Conservation (phyloP, 169 alveolate species). For the Toxoplasma gondii region DNA sequence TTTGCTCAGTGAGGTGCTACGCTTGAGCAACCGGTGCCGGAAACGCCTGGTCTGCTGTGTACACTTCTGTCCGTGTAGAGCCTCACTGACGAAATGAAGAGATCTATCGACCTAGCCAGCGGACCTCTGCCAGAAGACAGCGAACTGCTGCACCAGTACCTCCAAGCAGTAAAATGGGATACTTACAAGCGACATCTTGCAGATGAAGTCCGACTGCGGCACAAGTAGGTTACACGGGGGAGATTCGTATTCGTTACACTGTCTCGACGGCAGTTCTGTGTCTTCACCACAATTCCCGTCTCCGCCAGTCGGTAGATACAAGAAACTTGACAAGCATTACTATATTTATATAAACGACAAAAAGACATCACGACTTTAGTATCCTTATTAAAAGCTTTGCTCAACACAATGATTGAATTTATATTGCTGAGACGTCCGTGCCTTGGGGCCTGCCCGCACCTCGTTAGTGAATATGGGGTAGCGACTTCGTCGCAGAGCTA, state of each 20-base stretch:
- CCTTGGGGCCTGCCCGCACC: too few relatives aligned
- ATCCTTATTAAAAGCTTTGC: too few relatives aligned
- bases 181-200: background rate
- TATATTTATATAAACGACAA: too few relatives aligned
- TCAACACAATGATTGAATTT: too few relatives aligned
- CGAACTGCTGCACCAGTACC: slow-evolving; percentile 27
- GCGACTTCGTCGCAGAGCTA: too few relatives aligned
- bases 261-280: background rate
- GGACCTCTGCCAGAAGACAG: slow-evolving; percentile 34
- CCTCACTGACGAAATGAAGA: slow-evolving; percentile 27
- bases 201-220: slow-evolving; percentile 30
- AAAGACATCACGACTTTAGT: too few relatives aligned
- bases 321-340: background rate
- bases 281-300: background rate
- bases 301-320: background rate
- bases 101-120: slow-evolving; percentile 35
- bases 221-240: background rate
- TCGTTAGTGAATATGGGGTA: too few relatives aligned
- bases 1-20: background rate
- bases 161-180: slow-evolving; percentile 41
- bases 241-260: background rate
- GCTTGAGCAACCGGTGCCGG: too few relatives aligned
- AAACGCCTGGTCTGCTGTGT: too few relatives aligned
- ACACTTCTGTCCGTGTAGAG: background rate
- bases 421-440: too few relatives aligned